phyloP scores from a whole-genome alignment of 345 rosid genomes.

The Salix exigua region DNA sequence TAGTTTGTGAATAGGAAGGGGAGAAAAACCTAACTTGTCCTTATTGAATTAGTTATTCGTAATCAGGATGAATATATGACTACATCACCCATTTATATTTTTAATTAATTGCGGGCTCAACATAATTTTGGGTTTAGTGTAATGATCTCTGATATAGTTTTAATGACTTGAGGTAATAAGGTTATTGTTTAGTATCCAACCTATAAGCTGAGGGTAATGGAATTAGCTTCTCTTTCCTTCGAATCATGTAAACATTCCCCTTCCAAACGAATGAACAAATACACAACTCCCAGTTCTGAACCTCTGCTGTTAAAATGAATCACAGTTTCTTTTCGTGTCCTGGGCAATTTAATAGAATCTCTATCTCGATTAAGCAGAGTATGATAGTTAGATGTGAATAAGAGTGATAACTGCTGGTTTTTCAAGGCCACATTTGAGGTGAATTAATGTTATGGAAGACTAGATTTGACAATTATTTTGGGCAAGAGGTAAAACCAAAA shows the following conservation, averaged over 20 bases:
- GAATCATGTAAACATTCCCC: neutral
- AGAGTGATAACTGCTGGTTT: neutral
- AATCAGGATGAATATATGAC: neutral
- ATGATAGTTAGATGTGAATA: neutral
- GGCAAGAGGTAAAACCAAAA: neutral
- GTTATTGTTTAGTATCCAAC: neutral
- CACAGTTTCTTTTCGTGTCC: neutral
- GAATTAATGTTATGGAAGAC: neutral
- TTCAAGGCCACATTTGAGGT: neutral
- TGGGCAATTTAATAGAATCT: neutral
- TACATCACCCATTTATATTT: neutral
- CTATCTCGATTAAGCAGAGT: neutral
- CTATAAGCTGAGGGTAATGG: neutral
- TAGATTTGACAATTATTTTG: neutral
- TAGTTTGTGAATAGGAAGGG: neutral
- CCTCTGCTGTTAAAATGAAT: neutral
- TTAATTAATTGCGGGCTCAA: neutral
- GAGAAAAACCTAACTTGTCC: neutral
- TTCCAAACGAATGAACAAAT: neutral
- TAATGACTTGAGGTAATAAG: neutral
- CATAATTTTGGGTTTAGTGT: neutral
- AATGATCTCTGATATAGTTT: neutral
- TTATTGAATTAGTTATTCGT: neutral
- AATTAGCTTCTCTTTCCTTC: neutral
- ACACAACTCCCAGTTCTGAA: neutral